Conservation (phyloP, 805 yeast genomes). For the Maudiozyma turicensis region DNA sequence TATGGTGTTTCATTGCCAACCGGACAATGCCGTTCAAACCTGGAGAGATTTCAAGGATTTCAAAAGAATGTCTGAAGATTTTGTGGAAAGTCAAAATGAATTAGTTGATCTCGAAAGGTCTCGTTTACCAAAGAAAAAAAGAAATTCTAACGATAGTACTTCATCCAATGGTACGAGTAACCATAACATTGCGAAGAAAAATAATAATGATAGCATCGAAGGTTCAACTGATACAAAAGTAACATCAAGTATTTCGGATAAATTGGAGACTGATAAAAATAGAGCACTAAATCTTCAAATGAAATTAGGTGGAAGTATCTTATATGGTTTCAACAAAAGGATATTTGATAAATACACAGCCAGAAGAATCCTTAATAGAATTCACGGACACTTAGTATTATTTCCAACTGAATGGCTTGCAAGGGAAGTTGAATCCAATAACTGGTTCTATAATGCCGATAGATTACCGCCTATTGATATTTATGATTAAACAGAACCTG, state of each 20-base stretch:
- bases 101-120: constrained; percentile 23
- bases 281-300: constrained; percentile 20
- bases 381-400: constrained; percentile 82
- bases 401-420: constrained; percentile 89
- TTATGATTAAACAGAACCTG: constrained; percentile 42
- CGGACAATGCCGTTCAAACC: constrained; percentile 80
- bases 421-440: constrained; percentile 78
- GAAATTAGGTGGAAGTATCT: constrained; percentile 23
- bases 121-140: neutral
- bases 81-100: constrained; percentile 28
- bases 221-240: neutral
- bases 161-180: neutral
- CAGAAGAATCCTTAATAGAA: constrained; percentile 54
- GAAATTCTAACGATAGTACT: constrained; percentile 1
- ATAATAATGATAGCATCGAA: neutral
- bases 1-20: constrained; percentile 85
- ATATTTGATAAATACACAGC: constrained; percentile 70
- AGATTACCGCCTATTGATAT: constrained; percentile 93
- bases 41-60: constrained; percentile 85
- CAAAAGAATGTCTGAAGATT: constrained; percentile 50
- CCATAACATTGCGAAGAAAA: neutral
- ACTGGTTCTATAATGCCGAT: constrained; percentile 93
- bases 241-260: neutral
- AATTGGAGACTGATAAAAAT: constrained; percentile 1
- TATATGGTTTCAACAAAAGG: constrained; percentile 32